Base-by-base conservation (phyloP, 2,329 filamentous ascomycete genomes). In the Beauveria brongniartii region DNA sequence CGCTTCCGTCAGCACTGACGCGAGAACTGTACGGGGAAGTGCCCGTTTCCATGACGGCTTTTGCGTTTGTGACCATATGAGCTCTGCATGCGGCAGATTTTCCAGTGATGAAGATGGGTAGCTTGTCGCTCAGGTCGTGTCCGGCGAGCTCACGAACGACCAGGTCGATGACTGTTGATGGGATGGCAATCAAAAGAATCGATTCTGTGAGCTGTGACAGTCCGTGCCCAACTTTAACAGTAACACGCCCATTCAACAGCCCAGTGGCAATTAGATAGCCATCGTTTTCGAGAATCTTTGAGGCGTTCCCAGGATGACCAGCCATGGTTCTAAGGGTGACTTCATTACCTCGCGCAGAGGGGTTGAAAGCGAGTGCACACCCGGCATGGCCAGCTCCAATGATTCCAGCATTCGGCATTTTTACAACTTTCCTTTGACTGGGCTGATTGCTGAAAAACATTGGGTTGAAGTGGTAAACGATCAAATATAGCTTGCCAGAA, bases 331-430 rank as follows among this genome's bases (percentile, higher is more conserved):
- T 44, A 4, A 64, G 41, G 7, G 55, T 30, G 1, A 63, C 59
- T 2, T 61, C 34, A 43, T 61, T 28, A 5, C 62, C 59, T 28
- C 62, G 59, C 12, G 30, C 37, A 24, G 59, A 24, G 37, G 62
- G 37, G 26, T 64, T 30, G 20, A 64, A 63, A 18, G 61, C 63
- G 3, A 63, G 59, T 6, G 63, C 63, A 43, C 61, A 64, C 0
- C 63, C 63, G 24, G 60, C 63, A 30, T 64, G 61, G 10, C 63
- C 63, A n/a, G 63, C 63, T 3, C 63, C 59, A 43, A 63, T 56
- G 34, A 64, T 63, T 8, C 55, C 55, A 46, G 63, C 40, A 10
- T 1, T 34, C 5, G 37, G 0, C 56, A 46, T 59, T 18, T 2
- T 48, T 22, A 48, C 3, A 24, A 6, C 6, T 10, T 3, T 9